These are phyloP conservation scores for Moniliophthora roreri DNA, from an alignment of 1,284 basidiomycete genomes.

Conservation along the genomic window DNA sequence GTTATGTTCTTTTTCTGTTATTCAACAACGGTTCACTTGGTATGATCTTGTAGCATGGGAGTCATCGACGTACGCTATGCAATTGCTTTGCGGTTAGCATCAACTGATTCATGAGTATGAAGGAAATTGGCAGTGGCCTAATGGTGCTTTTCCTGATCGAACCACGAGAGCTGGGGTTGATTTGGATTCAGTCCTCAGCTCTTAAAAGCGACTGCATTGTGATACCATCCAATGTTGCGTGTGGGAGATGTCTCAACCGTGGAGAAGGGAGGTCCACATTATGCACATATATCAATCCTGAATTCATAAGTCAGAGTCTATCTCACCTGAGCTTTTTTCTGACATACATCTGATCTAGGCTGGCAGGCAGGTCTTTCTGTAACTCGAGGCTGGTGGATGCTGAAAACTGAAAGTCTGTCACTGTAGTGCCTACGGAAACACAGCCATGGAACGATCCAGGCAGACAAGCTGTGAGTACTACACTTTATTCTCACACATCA, in stretches of 20 bases:
- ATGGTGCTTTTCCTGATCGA: slow-evolving; percentile 27
- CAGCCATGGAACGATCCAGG: slow-evolving; percentile 52
- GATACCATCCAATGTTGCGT: slow-evolving; percentile 58
- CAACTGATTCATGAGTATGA: not conserved
- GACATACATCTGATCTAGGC: slow-evolving; percentile 30
- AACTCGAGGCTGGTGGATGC: too few species aligned
- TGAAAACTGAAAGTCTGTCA: not conserved
- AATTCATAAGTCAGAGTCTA: slow-evolving; percentile 40
- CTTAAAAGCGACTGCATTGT: slow-evolving; percentile 52
- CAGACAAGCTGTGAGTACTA: slow-evolving; percentile 37
- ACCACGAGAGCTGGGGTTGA: too few species aligned
- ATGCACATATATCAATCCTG: slow-evolving; percentile 54
- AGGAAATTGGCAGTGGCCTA: slow-evolving; percentile 44
- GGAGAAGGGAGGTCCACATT: slow-evolving; percentile 51
- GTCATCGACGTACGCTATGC: slow-evolving; percentile 44
- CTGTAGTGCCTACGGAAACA: slow-evolving; percentile 48
- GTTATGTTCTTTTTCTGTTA: slow-evolving; percentile 4
- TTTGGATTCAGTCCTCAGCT: slow-evolving; percentile 26
- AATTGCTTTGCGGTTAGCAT: too few species aligned
- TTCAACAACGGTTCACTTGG: too few species aligned
- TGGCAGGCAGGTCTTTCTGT: slow-evolving; percentile 33
- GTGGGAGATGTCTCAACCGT: slow-evolving; percentile 54
- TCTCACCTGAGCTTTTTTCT: not conserved
- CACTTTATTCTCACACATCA: not conserved
- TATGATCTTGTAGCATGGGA: slow-evolving; percentile 51